Evolutionary conservation across 352 stramenopile species (phyloP), one percentile per base, ranked within the genome.

Genomic region (Phytophthora vignae): DNA sequence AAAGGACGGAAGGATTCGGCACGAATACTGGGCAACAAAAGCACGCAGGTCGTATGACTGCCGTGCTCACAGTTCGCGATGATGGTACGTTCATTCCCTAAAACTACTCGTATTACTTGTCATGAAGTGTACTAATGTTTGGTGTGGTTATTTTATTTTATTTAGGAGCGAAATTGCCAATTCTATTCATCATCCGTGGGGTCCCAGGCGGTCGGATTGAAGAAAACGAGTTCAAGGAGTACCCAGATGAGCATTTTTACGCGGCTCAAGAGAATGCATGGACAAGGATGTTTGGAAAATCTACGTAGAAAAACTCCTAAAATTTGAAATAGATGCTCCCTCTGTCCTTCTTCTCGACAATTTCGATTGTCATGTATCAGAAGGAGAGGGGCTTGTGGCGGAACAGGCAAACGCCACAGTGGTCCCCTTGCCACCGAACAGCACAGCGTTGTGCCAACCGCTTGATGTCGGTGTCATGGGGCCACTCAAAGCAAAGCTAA

Each of bases 121-220:
- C 12, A 5, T 40, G 12, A 40, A 3, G 27, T 21, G 7, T 25
- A 58, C 50, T 49, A 25, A 33, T 33, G 29, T 55, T 36, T 69
- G 5, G 40, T 25, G 19, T 27, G 38, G 38, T 56, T 17, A 1
- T 25, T 40, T 29, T 50, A 48, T 27, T 42, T 50, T 62, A 42
- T 42, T 59, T 36, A 71, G 33, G 44, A 27, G 42, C 12, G 22
- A 65, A 64, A 31, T 11, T 65, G 15, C 55, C 31, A 17, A 42
- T 42, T 42, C 11, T 71, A 7, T 60, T 71, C 8, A 44, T 44
- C 36, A 17, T 44, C 36, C 36, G 36, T 15, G 36, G 36, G 0
- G 36, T 44, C 4, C 36, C 36, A 11, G 12, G 36, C 36, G 36
- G 36, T 15, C 9, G 9, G 36, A 44, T 44, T 44, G 36, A 44